A percentile compares a stretch with the other conserved stretches of the same genome.
These are phyloP conservation scores for Backusella australiensis DNA, from an alignment of 192 early-diverging fungal genomes.

Conservation along the genomic window DNA sequence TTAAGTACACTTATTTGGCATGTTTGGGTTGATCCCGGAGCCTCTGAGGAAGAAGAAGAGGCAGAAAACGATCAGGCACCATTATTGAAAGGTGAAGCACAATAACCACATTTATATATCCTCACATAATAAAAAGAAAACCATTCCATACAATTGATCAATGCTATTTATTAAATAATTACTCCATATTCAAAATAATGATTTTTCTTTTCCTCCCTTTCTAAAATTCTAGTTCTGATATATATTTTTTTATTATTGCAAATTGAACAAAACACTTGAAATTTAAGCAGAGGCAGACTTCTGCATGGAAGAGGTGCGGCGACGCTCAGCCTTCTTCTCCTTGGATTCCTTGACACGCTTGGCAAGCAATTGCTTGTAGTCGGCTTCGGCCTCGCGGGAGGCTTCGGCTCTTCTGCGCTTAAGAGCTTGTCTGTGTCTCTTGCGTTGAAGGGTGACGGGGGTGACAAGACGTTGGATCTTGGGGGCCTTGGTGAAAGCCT, in stretches of 20 bases:
- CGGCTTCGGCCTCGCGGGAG: constrained; percentile 76
- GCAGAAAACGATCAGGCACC: neutral
- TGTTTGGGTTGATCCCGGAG: constrained; percentile 30
- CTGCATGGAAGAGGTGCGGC: constrained; percentile 66
- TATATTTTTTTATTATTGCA: neutral
- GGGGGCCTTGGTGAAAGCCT: constrained; percentile 91
- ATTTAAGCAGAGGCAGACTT: constrained; percentile 49
- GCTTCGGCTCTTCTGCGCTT: constrained; percentile 84
- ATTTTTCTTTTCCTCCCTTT: too few relatives aligned
- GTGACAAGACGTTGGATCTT: constrained; percentile 99
- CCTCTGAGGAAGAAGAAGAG: neutral
- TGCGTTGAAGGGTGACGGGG: constrained; percentile 94
- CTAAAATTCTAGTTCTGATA: too few relatives aligned
- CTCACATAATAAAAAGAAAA: too few relatives aligned
- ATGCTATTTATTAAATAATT: too few relatives aligned
- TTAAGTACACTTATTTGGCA: constrained; percentile 77
- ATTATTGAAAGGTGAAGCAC: neutral
- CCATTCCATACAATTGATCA: too few relatives aligned
- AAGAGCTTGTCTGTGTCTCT: constrained; percentile 83
- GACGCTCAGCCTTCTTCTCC: constrained; percentile 77
- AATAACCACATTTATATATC: neutral
- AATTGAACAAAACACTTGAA: neutral
- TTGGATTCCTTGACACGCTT: constrained; percentile 95
- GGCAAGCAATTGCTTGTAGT: constrained; percentile 85
- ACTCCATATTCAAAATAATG: too few relatives aligned